Percentiles rank a stretch among this genome's conserved stretches.
phyloP scores from a whole-genome alignment of 768 basidiomycete species.

The Boletus edulis region DNA sequence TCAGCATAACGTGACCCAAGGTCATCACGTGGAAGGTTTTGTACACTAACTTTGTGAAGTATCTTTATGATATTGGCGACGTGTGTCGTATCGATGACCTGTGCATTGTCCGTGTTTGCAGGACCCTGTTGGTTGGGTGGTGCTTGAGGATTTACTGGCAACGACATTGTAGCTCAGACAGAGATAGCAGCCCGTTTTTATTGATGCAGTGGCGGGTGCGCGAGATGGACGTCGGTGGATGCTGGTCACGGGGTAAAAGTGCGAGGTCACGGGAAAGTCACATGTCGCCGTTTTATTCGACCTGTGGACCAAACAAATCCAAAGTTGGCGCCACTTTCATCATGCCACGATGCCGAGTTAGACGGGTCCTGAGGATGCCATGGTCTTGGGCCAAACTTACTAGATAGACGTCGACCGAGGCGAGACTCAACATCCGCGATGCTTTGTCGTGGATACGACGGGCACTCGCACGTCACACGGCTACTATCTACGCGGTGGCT shows the following conservation, averaged over 20 bases:
- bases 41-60: conserved; percentile 49
- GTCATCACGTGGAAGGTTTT: conserved; percentile 22
- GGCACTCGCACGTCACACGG: too few relatives aligned
- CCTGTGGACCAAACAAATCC: conserved; percentile 28
- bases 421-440: too few relatives aligned
- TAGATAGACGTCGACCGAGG: too few relatives aligned
- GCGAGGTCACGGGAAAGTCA: conserved; percentile 43
- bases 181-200: too few relatives aligned
- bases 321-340: conserved; percentile 22
- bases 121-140: conserved; percentile 10
- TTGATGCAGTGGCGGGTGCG: background rate
- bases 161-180: conserved; percentile 12
- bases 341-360: too few relatives aligned
- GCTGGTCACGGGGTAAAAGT: conserved; percentile 42
- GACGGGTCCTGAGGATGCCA: too few relatives aligned
- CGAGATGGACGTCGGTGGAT: conserved; percentile 14
- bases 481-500: too few relatives aligned
- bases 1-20: conserved; percentile 19
- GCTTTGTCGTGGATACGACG: too few relatives aligned
- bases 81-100: conserved; percentile 49
- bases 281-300: conserved; percentile 38
- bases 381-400: too few relatives aligned
- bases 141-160: conserved; percentile 5
- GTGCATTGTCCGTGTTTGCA: conserved; percentile 7
- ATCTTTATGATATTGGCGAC: conserved; percentile 59